A percentile compares a stretch with the other conserved stretches of the same genome.
Evolutionary conservation across 345 rosid species (phyloP).

Genomic region (Eucalyptus tenuipes): DNA sequence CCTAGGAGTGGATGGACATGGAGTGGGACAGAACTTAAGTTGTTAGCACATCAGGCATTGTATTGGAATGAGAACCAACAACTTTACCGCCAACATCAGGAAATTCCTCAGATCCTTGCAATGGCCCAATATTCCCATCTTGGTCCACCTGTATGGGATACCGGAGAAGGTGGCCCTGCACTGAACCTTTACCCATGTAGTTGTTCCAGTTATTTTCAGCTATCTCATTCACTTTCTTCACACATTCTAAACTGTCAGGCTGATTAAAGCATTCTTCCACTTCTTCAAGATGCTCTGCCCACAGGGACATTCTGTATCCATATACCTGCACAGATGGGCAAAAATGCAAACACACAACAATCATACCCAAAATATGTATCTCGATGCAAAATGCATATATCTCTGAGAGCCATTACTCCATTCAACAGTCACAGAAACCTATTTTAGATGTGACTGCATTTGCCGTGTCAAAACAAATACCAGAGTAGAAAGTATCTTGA

Average conservation of each 20-base stretch:
- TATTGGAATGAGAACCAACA: slow-evolving; percentile 42
- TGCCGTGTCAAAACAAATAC: background rate
- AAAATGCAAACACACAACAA: background rate
- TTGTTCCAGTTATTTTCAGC: slow-evolving; percentile 63
- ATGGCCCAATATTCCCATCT: slow-evolving; percentile 52
- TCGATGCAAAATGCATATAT: background rate
- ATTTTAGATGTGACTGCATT: background rate
- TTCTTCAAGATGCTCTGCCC: slow-evolving; percentile 84
- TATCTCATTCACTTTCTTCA: slow-evolving; percentile 44
- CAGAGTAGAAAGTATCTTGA: background rate
- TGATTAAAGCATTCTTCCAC: slow-evolving; percentile 21
- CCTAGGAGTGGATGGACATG: background rate
- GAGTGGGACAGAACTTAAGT: slow-evolving; percentile 18
- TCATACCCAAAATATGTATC: background rate
- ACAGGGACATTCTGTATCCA: slow-evolving; percentile 88
- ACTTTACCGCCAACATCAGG: slow-evolving; percentile 93
- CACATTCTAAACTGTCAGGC: slow-evolving; percentile 53
- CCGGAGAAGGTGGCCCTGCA: slow-evolving; percentile 83
- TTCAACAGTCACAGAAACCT: background rate
- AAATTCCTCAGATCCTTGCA: slow-evolving; percentile 53
- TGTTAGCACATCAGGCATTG: slow-evolving; percentile 62
- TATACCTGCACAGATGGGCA: slow-evolving; percentile 35
- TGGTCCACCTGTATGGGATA: slow-evolving; percentile 57
- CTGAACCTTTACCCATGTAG: slow-evolving; percentile 15
- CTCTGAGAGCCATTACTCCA: background rate